Base-by-base conservation (phyloP, 129 eudicot genomes). In the Mikania micrantha region DNA sequence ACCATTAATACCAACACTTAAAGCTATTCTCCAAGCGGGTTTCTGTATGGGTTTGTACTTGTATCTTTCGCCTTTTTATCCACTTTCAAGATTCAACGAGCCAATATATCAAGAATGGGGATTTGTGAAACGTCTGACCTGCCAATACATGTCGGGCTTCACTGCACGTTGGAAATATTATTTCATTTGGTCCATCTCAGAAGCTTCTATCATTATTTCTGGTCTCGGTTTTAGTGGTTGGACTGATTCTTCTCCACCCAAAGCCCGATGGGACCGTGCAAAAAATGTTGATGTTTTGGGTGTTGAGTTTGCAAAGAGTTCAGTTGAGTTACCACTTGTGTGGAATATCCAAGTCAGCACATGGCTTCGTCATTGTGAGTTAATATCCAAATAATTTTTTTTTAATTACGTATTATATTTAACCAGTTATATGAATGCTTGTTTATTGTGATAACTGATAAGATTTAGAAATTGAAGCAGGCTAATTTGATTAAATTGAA, bases 311-410 rank as follows among this genome's bases (percentile, higher is more conserved):
- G 88, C 94, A 36, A 90, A 85, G 83, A 94, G 97, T 76, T 74
- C 97, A 1, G 95, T 86, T 67, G 83, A 83, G 80, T 13, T 94
- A 24, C 97, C 99, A 60, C 89, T 85, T 45, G 84, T 73, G 32
- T 94, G 99, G 99, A 90, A 94, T 74, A 94, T 94, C 42, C 99
- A 94, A 87, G 97, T 94, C 82, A 94, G 99, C 95, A 90, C 99
- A 66, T 94, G 99, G 99, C 92, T 94, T 17, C 93, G 99, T 54
- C 90, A 94, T 68, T 94, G 99, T 94, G 72, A 87, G 99, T 86
- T 29, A 44, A 16, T 58, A 20, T 28, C 42, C 29, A 53, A 2
- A 2, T 9, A 1, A 27, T 9, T 40, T 9, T 40, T 32, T 34
- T 16, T 20, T 35, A 54, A 44, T 27, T 54, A 54, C 12, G 27